Percentiles rank a stretch among this genome's conserved stretches.
Evolutionary conservation across 1,284 basidiomycete species (phyloP).

Genomic region (Ustilago esculenta): DNA sequence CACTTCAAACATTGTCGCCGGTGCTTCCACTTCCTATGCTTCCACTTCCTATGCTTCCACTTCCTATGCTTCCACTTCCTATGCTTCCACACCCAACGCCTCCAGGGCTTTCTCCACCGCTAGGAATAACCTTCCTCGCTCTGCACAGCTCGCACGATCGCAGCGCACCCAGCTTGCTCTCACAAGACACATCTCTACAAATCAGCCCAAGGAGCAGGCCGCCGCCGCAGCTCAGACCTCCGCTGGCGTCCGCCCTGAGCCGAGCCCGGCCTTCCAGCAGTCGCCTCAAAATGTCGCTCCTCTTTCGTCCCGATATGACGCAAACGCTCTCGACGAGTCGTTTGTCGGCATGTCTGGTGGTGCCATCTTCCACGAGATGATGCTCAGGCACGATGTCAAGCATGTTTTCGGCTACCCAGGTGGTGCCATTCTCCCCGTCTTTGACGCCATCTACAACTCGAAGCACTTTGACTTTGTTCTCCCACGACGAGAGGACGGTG

Average conservation of each 20-base stretch:
- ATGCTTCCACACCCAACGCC: constrained; percentile 27
- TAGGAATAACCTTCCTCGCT: constrained; percentile 41
- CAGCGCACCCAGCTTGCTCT: constrained; percentile 40
- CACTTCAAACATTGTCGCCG: constrained; percentile 24
- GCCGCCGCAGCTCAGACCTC: constrained; percentile 44
- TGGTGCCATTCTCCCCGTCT: constrained; percentile 96
- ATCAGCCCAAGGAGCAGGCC: constrained; percentile 49
- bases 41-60: constrained; percentile 28
- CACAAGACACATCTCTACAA: constrained; percentile 51
- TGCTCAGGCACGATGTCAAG: constrained; percentile 94
- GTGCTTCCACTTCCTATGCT: constrained; percentile 30
- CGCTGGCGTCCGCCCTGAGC: constrained; percentile 51
- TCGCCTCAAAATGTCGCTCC: constrained; percentile 40
- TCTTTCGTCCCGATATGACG: constrained; percentile 34
- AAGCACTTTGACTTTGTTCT: constrained; percentile 94
- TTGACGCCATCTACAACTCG: constrained; percentile 98
- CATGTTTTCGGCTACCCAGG: constrained; percentile 98
- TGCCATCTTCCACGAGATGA: constrained; percentile 99
- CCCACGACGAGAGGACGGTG: constrained; percentile 95
- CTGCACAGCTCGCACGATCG: constrained; percentile 29
- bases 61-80: constrained; percentile 28
- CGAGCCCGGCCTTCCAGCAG: constrained; percentile 63
- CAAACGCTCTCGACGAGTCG: constrained; percentile 66
- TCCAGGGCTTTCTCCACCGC: constrained; percentile 45
- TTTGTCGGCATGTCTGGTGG: constrained; percentile 96